Evolutionary conservation across 2,329 filamentous ascomycete species (phyloP).

Genomic region (Diplodia sapinea): DNA sequence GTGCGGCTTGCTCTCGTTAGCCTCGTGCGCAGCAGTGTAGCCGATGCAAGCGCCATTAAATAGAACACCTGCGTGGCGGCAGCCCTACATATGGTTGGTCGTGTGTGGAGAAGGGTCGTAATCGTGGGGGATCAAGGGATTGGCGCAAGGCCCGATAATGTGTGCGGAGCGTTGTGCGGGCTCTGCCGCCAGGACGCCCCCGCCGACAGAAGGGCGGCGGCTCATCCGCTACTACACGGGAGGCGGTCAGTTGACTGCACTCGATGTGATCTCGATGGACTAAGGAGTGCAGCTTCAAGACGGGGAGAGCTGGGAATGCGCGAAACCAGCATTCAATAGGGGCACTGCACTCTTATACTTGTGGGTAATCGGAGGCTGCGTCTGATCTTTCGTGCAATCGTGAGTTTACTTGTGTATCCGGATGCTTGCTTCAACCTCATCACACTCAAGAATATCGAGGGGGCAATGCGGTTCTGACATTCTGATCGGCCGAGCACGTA

Average conservation of each 20-base stretch:
- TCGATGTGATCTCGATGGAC: not conserved
- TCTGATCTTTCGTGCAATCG: too few relatives aligned
- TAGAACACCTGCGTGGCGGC: not conserved
- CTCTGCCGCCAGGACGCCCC: conserved; percentile 4
- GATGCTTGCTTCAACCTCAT: too few relatives aligned
- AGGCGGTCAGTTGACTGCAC: not conserved
- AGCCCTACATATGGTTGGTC: not conserved
- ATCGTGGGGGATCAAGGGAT: not conserved
- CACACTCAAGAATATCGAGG: too few relatives aligned
- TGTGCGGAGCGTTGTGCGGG: conserved; percentile 19
- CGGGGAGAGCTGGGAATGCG: not conserved
- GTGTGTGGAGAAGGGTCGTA: not conserved
- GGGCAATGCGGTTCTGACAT: not conserved
- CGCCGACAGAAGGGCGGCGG: not conserved
- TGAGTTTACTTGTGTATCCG: too few relatives aligned
- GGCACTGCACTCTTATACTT: too few relatives aligned
- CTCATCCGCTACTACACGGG: not conserved
- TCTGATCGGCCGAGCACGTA: not conserved
- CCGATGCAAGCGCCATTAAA: conserved; percentile 16
- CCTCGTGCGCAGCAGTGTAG: not conserved
- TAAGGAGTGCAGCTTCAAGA: not conserved
- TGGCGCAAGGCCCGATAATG: not conserved
- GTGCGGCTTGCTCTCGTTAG: conserved; percentile 5
- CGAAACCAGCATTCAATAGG: too few relatives aligned
- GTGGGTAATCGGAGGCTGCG: too few relatives aligned